phyloP scores from a whole-genome alignment of 805 yeast species.

The Jamesozyma piceae region DNA sequence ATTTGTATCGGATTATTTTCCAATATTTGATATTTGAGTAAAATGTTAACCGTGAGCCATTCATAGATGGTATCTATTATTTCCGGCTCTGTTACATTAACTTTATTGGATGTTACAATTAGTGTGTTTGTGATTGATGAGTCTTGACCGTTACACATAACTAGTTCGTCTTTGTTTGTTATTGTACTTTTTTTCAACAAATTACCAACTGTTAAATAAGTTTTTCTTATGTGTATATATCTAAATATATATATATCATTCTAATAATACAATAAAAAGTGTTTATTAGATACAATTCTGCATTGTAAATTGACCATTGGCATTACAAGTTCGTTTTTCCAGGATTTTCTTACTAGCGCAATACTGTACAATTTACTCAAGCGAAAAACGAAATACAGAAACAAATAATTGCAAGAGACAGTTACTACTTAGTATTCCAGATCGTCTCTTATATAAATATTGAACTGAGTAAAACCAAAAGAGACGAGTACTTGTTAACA shows the following conservation, averaged over 20 bases:
- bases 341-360: too few species aligned
- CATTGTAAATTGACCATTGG: too few species aligned
- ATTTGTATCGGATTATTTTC: conserved; percentile 18
- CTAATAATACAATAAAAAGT: too few species aligned
- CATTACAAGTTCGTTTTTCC: background rate
- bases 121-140: conserved; percentile 18
- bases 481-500: background rate
- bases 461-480: too few species aligned
- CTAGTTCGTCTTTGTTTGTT: background rate
- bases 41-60: conserved; percentile 16
- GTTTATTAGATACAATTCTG: too few species aligned
- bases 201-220: too few species aligned
- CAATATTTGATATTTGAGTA: conserved; percentile 10
- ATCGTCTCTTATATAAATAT: too few species aligned
- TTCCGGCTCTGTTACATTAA: conserved; percentile 6
- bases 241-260: too few species aligned
- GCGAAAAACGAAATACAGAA: background rate
- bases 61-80: conserved; percentile 8
- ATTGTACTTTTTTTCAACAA: too few species aligned
- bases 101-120: conserved; percentile 14
- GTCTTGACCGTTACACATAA: background rate
- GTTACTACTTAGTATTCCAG: too few species aligned
- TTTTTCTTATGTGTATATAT: too few species aligned
- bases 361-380: background rate
- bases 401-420: too few species aligned